phyloP scores from a whole-genome alignment of 345 rosid species.

The Lepidium sativum region DNA sequence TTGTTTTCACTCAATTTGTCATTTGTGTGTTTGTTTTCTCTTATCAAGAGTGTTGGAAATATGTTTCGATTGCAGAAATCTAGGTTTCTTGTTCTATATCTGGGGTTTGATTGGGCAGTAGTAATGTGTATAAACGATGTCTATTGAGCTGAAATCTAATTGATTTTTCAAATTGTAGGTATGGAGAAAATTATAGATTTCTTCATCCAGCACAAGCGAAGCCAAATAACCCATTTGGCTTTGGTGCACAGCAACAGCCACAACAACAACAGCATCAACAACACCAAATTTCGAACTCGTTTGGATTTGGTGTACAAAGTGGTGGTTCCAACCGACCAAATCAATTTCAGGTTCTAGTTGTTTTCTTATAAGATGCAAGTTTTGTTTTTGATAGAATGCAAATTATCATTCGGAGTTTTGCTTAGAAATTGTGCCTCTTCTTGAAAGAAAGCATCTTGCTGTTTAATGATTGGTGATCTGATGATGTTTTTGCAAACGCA shows the following conservation, averaged over 20 bases:
- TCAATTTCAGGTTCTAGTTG: no score
- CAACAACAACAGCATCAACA: no score
- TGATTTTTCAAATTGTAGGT: slow-evolving; percentile 56
- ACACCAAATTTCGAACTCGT: no score
- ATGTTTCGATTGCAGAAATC: not conserved
- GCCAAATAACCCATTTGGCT: no score
- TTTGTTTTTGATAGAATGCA: not conserved
- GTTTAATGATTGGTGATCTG: not conserved
- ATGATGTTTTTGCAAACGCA: slow-evolving; percentile 25
- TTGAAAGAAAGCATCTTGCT: not conserved
- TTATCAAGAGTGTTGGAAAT: not conserved
- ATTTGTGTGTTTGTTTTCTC: no score
- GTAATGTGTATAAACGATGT: not conserved
- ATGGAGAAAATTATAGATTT: slow-evolving; percentile 67
- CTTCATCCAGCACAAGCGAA: no score
- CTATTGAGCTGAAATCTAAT: no score
- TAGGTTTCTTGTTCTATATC: not conserved
- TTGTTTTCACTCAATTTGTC: not conserved
- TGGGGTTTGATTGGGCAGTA: not conserved
- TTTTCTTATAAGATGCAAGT: slow-evolving; percentile 21
- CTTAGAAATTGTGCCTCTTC: not conserved
- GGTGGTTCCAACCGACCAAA: no score
- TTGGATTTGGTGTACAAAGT: no score
- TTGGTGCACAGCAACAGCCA: no score
- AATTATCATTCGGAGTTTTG: not conserved